phyloP scores from a whole-genome alignment of 768 basidiomycete genomes.

The Lentinula edodes region DNA sequence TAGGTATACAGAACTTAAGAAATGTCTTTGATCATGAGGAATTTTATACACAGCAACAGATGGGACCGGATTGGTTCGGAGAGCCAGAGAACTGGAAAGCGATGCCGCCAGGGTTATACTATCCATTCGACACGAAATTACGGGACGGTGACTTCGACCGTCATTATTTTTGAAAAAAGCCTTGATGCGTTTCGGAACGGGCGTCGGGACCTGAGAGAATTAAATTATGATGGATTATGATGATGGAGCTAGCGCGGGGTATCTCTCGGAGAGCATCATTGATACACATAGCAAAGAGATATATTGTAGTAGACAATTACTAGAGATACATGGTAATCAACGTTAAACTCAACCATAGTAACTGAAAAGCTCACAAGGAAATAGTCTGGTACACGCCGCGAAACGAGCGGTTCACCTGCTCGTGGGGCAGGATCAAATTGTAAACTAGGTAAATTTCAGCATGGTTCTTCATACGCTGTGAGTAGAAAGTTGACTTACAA shows the following conservation, averaged over 20 bases:
- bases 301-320: slow-evolving; percentile 9
- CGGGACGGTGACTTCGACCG: too few species aligned
- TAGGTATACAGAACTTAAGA: background rate
- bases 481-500: slow-evolving; percentile 50
- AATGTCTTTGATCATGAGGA: background rate
- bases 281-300: slow-evolving; percentile 2
- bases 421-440: slow-evolving; percentile 99
- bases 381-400: slow-evolving; percentile 91
- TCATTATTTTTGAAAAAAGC: too few species aligned
- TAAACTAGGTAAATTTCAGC: slow-evolving; percentile 50
- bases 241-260: slow-evolving; percentile 6
- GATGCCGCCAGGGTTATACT: background rate
- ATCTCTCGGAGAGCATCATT: slow-evolving; percentile 12
- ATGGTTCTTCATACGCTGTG: background rate
- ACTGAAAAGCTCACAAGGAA: slow-evolving; percentile 64
- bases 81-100: too few species aligned
- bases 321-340: slow-evolving; percentile 10
- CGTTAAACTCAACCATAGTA: background rate
- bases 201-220: background rate
- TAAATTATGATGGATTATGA: background rate
- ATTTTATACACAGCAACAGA: background rate
- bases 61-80: background rate
- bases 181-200: too few species aligned
- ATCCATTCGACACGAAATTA: background rate
- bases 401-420: slow-evolving; percentile 97